Percentiles rank a stretch among this genome's conserved stretches.
Conservation (phyloP, 768 basidiomycete species). For the Rhodotorula sphaerocarpa region DNA sequence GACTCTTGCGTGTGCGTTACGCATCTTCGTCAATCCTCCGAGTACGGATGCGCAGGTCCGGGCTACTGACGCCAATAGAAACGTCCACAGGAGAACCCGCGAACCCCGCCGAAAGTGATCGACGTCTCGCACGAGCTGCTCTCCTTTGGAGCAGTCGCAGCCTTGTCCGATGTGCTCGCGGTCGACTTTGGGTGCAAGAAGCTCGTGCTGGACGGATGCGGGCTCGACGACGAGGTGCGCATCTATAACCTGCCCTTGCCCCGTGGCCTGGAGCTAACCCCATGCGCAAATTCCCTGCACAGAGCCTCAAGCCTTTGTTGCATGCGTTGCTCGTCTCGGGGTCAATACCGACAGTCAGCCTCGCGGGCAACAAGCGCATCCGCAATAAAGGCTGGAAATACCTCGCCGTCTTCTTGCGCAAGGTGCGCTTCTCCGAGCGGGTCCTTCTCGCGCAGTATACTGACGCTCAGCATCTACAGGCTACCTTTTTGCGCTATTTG, state of each 20-base stretch:
- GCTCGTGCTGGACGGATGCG: constrained; percentile 74
- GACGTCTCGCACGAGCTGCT: constrained; percentile 75
- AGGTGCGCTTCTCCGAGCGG: constrained; percentile 48
- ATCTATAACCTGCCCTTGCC: neutral
- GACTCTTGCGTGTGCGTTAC: constrained; percentile 19
- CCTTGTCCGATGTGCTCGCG: constrained; percentile 80
- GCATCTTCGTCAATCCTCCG: constrained; percentile 5
- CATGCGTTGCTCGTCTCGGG: constrained; percentile 80
- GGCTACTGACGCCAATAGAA: too few relatives aligned
- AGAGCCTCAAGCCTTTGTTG: constrained; percentile 80
- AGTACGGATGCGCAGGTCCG: too few relatives aligned
- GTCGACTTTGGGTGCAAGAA: constrained; percentile 90
- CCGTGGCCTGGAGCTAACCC: too few relatives aligned
- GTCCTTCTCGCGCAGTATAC: neutral
- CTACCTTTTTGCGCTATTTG: constrained; percentile 69
- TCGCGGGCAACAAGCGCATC: constrained; percentile 77
- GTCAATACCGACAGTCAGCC: constrained; percentile 68
- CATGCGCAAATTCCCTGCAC: constrained; percentile 7
- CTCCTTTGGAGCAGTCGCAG: constrained; percentile 59
- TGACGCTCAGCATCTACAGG: constrained; percentile 46
- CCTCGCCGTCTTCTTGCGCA: constrained; percentile 67
- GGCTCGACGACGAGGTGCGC: constrained; percentile 70
- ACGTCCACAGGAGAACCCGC: constrained; percentile 30
- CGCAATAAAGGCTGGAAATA: constrained; percentile 68
- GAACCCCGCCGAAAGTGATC: constrained; percentile 59